phyloP scores from a whole-genome alignment of 2,329 filamentous ascomycete genomes.

The Cladophialophora bantiana region DNA sequence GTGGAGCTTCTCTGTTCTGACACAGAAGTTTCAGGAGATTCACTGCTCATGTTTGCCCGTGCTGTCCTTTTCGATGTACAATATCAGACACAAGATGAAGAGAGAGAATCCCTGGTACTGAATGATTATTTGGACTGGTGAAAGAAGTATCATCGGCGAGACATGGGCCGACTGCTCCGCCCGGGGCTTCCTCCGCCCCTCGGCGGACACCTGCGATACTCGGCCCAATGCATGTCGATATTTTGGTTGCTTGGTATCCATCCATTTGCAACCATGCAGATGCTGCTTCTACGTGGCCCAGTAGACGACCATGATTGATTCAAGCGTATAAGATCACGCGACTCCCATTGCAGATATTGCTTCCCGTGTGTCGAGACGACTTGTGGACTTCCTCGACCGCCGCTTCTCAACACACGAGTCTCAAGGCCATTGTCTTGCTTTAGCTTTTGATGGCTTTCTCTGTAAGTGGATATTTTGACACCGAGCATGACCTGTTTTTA shows the following conservation, averaged over 20 bases:
- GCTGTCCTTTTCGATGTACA: not conserved
- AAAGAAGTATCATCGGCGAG: slow-evolving; percentile 5
- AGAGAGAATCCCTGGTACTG: not conserved
- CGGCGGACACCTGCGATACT: slow-evolving; percentile 16
- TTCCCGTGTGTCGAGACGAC: not conserved
- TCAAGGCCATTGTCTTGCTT: not conserved
- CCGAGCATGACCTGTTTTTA: not conserved
- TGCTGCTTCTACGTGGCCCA: slow-evolving; percentile 10
- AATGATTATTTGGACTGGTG: not conserved
- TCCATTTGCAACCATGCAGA: not conserved
- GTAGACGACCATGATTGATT: slow-evolving; percentile 14
- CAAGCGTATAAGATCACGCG: slow-evolving; percentile 12
- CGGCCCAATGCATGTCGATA: slow-evolving; percentile 22
- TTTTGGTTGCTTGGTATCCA: not conserved
- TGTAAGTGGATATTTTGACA: slow-evolving; percentile 6
- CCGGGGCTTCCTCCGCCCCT: not conserved
- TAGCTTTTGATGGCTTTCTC: slow-evolving; percentile 11
- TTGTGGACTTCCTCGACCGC: not conserved
- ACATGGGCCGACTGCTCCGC: slow-evolving; percentile 1
- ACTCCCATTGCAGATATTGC: not conserved
- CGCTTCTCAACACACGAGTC: not conserved
- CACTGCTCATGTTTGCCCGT: slow-evolving; percentile 21
- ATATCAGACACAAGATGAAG: not conserved
- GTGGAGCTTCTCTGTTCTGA: slow-evolving; percentile 31
- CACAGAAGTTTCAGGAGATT: slow-evolving; percentile 23